phyloP scores from a whole-genome alignment of 352 stramenopile genomes.

The Pythium volutum region DNA sequence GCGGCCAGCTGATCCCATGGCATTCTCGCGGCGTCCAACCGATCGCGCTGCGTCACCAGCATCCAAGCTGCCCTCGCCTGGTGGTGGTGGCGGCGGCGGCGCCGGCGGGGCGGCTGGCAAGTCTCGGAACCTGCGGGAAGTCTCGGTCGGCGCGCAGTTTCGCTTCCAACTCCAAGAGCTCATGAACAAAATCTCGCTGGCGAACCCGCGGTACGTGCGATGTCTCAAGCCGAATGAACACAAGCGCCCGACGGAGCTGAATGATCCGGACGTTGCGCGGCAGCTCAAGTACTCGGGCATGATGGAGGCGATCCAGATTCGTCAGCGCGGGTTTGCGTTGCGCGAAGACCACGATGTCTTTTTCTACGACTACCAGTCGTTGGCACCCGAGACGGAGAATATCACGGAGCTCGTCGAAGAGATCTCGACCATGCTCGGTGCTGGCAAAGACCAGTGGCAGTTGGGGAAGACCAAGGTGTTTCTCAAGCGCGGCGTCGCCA shows the following conservation, averaged over 20 bases:
- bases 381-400: conserved; percentile 80
- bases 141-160: conserved; percentile 87
- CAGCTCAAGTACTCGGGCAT: conserved; percentile 91
- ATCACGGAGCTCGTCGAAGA: conserved; percentile 81
- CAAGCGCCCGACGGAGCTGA: conserved; percentile 74
- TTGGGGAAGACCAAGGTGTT: conserved; percentile 89
- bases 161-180: conserved; percentile 87
- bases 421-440: conserved; percentile 83
- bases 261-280: conserved; percentile 78
- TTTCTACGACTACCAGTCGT: conserved; percentile 89
- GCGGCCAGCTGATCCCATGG: conserved; percentile 50
- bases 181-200: conserved; percentile 87
- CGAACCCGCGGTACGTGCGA: conserved; percentile 85
- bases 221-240: conserved; percentile 90
- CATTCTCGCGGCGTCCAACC: conserved; percentile 61
- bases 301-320: conserved; percentile 91
- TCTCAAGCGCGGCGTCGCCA: conserved; percentile 69
- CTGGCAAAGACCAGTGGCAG: conserved; percentile 88
- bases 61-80: conserved; percentile 22
- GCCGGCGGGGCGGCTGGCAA: conserved; percentile 53
- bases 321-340: conserved; percentile 83
- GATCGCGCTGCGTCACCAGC: conserved; percentile 37
- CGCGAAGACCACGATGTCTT: conserved; percentile 89
- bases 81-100: conserved; percentile 14
- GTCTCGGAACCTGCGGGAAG: conserved; percentile 79